Evolutionary conservation across 1,139 yeast species (phyloP), one percentile per base, ranked within the genome.

Genomic region (Schizosaccharomyces versatilis): DNA sequence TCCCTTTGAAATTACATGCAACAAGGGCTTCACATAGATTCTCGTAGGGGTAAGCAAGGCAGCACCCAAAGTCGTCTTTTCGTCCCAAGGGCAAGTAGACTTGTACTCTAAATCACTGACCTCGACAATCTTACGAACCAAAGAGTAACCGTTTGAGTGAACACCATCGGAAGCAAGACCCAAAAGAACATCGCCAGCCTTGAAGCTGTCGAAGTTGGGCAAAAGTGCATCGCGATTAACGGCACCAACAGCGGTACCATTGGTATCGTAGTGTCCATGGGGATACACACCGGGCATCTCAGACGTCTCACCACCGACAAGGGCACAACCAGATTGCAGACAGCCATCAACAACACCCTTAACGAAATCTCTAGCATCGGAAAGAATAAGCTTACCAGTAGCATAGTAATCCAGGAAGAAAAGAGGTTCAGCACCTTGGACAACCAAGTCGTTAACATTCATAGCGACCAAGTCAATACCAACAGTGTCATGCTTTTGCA

Each of bases 271-370:
- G 68, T 93, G 98, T 51, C 93, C 94, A 57, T 80, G 86, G 57
- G 80, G 83, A 66, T 93, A 93, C 82, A 93, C 85, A 61, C 98
- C 98, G 47, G 99, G 99, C 99, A 93, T 93, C 73, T 93, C 99
- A 57, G 95, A 84, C 53, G 99, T 93, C 69, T 93, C 98, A 61
- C 98, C 99, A 56, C 99, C 99, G 59, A 93, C 96, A 59, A 93
- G 75, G 7, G 99, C 98, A 75, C 98, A 90, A 12, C 95, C 95
- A 42, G 98, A 85, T 63, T 79, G 78, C 60, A 81, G 80, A 74
- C 99, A 93, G 55, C 98, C 99, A 61, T 84, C 83, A 53, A 96
- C 96, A 60, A 93, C 97, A 67, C 98, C 98, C 59, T 79, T 73
- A 54, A 93, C 97, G 64, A 93, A 93, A 61, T 79, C 81, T 44